These are phyloP conservation scores for Solanum chaucha DNA, from an alignment of 257 asterid species.

Conservation along the genomic window DNA sequence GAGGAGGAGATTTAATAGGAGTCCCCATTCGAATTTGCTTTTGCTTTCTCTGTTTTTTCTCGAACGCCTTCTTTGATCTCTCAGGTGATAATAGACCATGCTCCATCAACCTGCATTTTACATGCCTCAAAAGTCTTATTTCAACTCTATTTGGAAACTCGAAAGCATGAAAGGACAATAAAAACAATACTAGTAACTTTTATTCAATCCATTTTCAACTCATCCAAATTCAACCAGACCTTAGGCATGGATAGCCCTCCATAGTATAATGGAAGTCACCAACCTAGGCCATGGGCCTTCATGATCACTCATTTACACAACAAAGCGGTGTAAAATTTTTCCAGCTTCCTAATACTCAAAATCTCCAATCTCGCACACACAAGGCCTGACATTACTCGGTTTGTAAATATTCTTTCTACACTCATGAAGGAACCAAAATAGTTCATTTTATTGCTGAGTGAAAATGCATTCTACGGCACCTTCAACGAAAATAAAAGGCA, in stretches of 20 bases:
- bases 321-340: neutral
- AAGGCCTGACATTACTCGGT: neutral
- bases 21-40: conserved; percentile 60
- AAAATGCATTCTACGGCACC: neutral
- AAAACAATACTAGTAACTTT: neutral
- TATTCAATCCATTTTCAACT: neutral
- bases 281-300: neutral
- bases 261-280: neutral
- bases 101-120: conserved; percentile 69
- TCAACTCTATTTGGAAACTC: neutral
- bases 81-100: conserved; percentile 81
- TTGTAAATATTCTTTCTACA: neutral
- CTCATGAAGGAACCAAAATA: neutral
- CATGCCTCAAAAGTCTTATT: neutral
- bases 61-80: conserved; percentile 62
- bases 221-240: neutral
- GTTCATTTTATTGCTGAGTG: neutral
- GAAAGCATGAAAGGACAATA: neutral
- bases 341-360: neutral
- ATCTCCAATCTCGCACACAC: neutral
- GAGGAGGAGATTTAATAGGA: conserved; percentile 52
- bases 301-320: neutral
- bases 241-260: neutral
- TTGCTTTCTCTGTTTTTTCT: conserved; percentile 75
- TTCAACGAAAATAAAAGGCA: neutral